phyloP scores from a whole-genome alignment of 176 grass and related monocot species.

The Avena atlantica region DNA sequence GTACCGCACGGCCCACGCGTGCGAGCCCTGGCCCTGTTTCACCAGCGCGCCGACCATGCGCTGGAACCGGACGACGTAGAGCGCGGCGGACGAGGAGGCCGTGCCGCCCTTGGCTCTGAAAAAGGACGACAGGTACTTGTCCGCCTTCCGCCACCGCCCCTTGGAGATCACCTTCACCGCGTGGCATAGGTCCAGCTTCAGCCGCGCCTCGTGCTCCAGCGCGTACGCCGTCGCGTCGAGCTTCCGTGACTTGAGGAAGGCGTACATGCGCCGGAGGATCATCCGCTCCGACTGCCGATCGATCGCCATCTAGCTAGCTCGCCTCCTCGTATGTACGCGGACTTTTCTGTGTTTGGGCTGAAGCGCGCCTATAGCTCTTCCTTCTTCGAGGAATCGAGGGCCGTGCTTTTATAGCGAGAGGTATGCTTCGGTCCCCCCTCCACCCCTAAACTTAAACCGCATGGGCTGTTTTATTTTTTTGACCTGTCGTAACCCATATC shows the following conservation, averaged over 20 bases:
- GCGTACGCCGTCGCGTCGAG: slow-evolving; percentile 8
- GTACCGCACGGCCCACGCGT: not conserved
- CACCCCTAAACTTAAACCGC: too few relatives aligned
- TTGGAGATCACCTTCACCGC: not conserved
- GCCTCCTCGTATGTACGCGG: too few relatives aligned
- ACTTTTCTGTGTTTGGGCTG: too few relatives aligned
- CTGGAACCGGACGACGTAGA: not conserved
- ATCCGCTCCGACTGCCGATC: not conserved
- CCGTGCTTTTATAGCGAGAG: not conserved
- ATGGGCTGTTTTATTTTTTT: too few relatives aligned
- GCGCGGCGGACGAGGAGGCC: not conserved
- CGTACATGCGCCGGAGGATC: not conserved
- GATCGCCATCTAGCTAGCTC: not conserved
- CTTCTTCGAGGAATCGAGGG: too few relatives aligned
- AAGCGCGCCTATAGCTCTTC: too few relatives aligned
- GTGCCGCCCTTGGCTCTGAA: not conserved
- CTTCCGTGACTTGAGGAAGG: slow-evolving; percentile 7
- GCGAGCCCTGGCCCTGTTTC: not conserved
- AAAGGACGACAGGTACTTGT: slow-evolving; percentile 6
- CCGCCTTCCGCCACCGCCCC: not conserved
- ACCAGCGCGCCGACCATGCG: not conserved
- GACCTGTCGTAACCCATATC: too few relatives aligned
- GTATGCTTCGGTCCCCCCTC: too few relatives aligned
- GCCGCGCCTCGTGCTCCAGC: slow-evolving; percentile 2
- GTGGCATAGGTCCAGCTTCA: not conserved